Evolutionary conservation across 2,329 filamentous ascomycete species (phyloP).

Genomic region (Penicillium psychrosexuale): DNA sequence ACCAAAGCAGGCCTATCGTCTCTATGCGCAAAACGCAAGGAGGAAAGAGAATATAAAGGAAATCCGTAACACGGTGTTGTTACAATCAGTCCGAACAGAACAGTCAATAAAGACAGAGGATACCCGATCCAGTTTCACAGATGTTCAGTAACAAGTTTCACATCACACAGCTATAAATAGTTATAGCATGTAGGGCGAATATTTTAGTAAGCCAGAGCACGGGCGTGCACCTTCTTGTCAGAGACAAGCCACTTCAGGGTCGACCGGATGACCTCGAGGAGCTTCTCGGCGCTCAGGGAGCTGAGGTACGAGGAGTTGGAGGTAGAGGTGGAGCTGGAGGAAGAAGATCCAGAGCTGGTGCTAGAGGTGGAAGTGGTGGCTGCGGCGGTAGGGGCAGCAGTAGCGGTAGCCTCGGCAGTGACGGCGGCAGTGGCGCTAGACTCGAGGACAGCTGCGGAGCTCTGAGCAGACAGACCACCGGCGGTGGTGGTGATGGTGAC

Average conservation of each 20-base stretch:
- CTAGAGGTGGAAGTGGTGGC: conserved; percentile 5
- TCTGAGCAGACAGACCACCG: conserved; percentile 21
- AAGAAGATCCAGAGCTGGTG: conserved; percentile 5
- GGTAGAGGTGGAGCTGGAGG: conserved; percentile 11
- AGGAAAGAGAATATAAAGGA: conserved; percentile 15
- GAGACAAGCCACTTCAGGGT: conserved; percentile 34
- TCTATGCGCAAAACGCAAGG: neutral
- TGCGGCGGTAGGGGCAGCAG: conserved; percentile 5
- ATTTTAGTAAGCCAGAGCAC: conserved; percentile 27
- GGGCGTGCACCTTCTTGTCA: conserved; percentile 32
- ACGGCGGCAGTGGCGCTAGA: neutral
- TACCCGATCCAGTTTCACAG: conserved; percentile 9
- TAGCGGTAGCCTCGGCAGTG: neutral
- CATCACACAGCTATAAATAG: neutral
- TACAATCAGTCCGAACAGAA: conserved; percentile 11
- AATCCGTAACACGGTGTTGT: conserved; percentile 8
- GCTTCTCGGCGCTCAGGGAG: conserved; percentile 32
- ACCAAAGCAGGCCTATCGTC: conserved; percentile 5
- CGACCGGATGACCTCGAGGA: conserved; percentile 28
- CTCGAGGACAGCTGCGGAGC: conserved; percentile 19
- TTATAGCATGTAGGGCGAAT: neutral
- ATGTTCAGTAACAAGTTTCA: neutral
- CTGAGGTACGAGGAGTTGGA: conserved; percentile 29
- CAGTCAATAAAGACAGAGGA: conserved; percentile 4
- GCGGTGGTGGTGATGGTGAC: conserved; percentile 24